phyloP scores from a whole-genome alignment of 1,284 basidiomycete genomes.

The Sporisorium exsertum region DNA sequence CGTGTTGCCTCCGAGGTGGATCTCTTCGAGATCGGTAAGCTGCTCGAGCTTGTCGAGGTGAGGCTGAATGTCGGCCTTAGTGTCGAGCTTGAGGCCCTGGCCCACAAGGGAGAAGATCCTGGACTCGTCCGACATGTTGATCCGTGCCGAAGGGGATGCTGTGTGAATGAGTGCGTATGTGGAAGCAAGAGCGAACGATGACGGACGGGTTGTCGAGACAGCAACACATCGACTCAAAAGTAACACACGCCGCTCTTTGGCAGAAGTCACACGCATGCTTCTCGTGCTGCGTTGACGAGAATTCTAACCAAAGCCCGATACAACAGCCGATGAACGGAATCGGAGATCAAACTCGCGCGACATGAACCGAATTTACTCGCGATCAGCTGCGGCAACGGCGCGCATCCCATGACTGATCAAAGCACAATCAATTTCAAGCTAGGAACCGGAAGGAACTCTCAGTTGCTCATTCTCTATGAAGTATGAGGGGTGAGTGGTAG shows the following conservation, averaged over 20 bases:
- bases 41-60: constrained; percentile 74
- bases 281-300: constrained; percentile 9
- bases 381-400: constrained; percentile 37
- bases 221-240: constrained; percentile 9
- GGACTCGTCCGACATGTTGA: constrained; percentile 39
- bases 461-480: neutral
- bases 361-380: constrained; percentile 7
- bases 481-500: too few species aligned
- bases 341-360: constrained; percentile 26
- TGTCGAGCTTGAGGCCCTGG: constrained; percentile 81
- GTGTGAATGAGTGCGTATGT: neutral
- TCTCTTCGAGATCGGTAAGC: constrained; percentile 79
- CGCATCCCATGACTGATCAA: neutral
- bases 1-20: constrained; percentile 96
- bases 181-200: neutral
- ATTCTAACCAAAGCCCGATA: constrained; percentile 7
- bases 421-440: neutral
- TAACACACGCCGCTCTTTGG: neutral
- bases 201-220: neutral
- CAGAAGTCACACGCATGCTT: constrained; percentile 9
- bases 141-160: neutral
- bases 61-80: constrained; percentile 82
- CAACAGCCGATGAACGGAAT: neutral
- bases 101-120: constrained; percentile 57
- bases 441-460: neutral